Evolutionary conservation across 2,329 filamentous ascomycete genomes (phyloP), one percentile per base, ranked within the genome.

Genomic region (Fusarium temperatum): DNA sequence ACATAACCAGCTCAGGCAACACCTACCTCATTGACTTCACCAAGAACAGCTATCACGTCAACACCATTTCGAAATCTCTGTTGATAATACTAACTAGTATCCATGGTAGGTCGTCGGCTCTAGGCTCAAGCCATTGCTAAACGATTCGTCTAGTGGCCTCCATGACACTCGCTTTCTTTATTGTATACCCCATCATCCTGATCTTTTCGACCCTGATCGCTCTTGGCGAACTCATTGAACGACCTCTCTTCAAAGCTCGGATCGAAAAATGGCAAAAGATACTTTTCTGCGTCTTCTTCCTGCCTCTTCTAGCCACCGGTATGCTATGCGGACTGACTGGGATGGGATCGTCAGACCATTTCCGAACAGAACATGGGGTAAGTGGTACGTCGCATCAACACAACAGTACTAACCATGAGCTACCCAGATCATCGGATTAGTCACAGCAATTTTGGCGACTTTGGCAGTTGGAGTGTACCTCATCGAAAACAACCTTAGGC

Each of bases 381-480:
- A 38, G 50, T 38, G 6, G n/a, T n/a, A n/a, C n/a, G n/a, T n/a
- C n/a, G n/a, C n/a, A n/a, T n/a, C n/a, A n/a, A n/a, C n/a, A n/a
- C n/a, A n/a, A n/a, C n/a, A n/a, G n/a, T n/a, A n/a, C n/a, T n/a
- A n/a, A n/a, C n/a, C n/a, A n/a, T n/a, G n/a, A n/a, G n/a, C n/a
- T n/a, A n/a, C n/a, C n/a, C 13, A 54, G 51, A 54, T 55, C 8
- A 39, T 55, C 0, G 35, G 51, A 0, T 7, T 55, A 0, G 51
- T 39, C 3, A 55, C 51, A 7, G 14, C 51, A n/a, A 24, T n/a
- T 10, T n/a, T 55, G 24, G 51, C 51, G 4, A 39, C 51, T 0
- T 28, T 55, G 24, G 51, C 51, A n/a, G 51, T 55, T 1, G 51
- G 35, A 18, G 24, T 28, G 0, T 55, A 55, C 11, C 51, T 55